A percentile compares a stretch with the other conserved stretches of the same genome.
phyloP scores from a whole-genome alignment of 208 protist species.

The Trypanosoma conorhini region DNA sequence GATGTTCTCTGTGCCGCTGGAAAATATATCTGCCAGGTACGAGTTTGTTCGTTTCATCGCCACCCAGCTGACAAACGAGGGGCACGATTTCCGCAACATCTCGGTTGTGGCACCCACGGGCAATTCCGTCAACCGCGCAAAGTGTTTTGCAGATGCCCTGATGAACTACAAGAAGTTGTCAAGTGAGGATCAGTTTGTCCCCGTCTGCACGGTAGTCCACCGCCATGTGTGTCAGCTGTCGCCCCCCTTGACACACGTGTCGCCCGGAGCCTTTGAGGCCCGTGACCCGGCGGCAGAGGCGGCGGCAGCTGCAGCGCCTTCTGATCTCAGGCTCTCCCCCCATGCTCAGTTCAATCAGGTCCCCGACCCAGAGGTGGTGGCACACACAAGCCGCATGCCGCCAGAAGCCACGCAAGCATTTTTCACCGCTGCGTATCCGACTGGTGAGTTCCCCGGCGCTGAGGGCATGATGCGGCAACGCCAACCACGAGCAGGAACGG shows the following conservation, averaged over 20 bases:
- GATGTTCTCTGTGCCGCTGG: slow-evolving; percentile 94
- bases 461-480: too few species aligned
- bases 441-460: too few species aligned
- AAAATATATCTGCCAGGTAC: slow-evolving; percentile 82
- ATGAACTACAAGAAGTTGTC: slow-evolving; percentile 79
- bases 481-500: background rate
- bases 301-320: too few species aligned
- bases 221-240: slow-evolving; percentile 26
- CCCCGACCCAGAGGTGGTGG: too few species aligned
- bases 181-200: slow-evolving; percentile 67
- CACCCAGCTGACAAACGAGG: slow-evolving; percentile 65
- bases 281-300: background rate
- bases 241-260: slow-evolving; percentile 1
- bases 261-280: background rate
- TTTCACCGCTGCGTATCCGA: too few species aligned
- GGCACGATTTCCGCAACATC: slow-evolving; percentile 66
- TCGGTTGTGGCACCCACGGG: slow-evolving; percentile 72
- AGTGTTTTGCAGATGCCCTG: slow-evolving; percentile 83
- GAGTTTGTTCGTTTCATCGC: slow-evolving; percentile 87
- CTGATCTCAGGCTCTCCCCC: too few species aligned
- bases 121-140: slow-evolving; percentile 62
- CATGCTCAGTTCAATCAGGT: too few species aligned
- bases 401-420: too few species aligned
- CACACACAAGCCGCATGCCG: too few species aligned
- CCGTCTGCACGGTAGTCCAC: slow-evolving; percentile 77